Evolutionary conservation across 129 eudicot species (phyloP).

Genomic region (Lactuca sativa): DNA sequence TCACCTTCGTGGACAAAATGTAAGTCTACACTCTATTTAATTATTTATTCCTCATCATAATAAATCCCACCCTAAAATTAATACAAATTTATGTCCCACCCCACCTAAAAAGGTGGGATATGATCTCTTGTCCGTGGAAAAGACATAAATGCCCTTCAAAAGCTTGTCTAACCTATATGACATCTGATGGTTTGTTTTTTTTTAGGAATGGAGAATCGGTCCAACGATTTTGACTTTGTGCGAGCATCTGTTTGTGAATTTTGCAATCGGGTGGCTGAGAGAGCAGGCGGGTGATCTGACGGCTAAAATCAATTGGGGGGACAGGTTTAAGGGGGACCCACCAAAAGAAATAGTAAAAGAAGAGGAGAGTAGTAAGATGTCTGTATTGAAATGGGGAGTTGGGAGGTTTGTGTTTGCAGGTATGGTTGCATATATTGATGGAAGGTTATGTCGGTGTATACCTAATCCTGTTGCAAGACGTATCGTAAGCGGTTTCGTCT

Average conservation of each 20-base stretch:
- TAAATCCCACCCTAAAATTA: too few species aligned
- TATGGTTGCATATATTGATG: constrained; percentile 90
- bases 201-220: constrained; percentile 91
- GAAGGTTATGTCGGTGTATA: constrained; percentile 85
- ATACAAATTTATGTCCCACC: too few species aligned
- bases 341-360: constrained; percentile 33
- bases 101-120: too few species aligned
- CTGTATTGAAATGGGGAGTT: constrained; percentile 71
- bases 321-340: constrained; percentile 26
- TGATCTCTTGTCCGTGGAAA: too few species aligned
- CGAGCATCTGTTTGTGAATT: constrained; percentile 96
- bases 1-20: constrained; percentile 74
- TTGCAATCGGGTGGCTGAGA: constrained; percentile 68
- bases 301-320: constrained; percentile 45
- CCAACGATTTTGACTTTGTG: constrained; percentile 90
- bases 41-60: too few species aligned
- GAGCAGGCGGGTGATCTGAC: constrained; percentile 62
- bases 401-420: constrained; percentile 87
- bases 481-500: constrained; percentile 89
- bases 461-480: constrained; percentile 91
- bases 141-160: neutral
- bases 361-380: constrained; percentile 42
- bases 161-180: neutral
- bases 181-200: neutral
- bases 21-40: constrained; percentile 25